phyloP scores from a whole-genome alignment of 2,329 filamentous ascomycete species.

The Clarireedia paspali region DNA sequence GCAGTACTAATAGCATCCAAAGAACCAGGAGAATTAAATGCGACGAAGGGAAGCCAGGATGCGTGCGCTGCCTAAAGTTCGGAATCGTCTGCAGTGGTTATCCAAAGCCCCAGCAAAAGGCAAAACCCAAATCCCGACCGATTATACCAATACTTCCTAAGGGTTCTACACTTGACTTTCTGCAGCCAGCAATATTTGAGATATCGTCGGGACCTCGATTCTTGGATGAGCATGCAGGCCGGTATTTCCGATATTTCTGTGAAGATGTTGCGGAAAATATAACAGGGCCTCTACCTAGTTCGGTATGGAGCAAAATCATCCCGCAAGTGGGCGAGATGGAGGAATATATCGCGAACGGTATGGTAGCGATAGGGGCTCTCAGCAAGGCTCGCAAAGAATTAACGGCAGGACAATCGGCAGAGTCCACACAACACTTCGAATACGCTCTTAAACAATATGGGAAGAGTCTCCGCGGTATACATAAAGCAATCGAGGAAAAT shows the following conservation, averaged over 20 bases:
- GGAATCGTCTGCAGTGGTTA: constrained; percentile 18
- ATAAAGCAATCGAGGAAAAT: background rate
- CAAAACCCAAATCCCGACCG: background rate
- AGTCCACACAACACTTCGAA: background rate
- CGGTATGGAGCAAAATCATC: constrained; percentile 16
- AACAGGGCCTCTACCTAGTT: constrained; percentile 10
- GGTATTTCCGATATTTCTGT: constrained; percentile 16
- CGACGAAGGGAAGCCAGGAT: constrained; percentile 17
- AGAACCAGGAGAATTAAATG: constrained; percentile 38
- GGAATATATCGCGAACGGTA: constrained; percentile 14
- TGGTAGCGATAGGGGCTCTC: constrained; percentile 17
- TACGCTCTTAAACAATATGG: constrained; percentile 9
- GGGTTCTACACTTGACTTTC: background rate
- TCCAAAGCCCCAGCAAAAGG: constrained; percentile 1
- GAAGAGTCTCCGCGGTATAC: constrained; percentile 4
- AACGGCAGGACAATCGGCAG: background rate
- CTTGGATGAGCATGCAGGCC: constrained; percentile 7
- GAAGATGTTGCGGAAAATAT: constrained; percentile 14
- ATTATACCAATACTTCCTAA: constrained; percentile 5
- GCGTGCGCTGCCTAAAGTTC: constrained; percentile 14
- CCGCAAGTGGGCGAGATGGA: constrained; percentile 15
- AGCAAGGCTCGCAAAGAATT: constrained; percentile 2
- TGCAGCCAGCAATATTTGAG: background rate
- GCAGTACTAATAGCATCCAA: background rate
- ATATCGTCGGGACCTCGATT: constrained; percentile 6